phyloP scores from a whole-genome alignment of 2,329 filamentous ascomycete genomes.

The Aspergillus texensis region DNA sequence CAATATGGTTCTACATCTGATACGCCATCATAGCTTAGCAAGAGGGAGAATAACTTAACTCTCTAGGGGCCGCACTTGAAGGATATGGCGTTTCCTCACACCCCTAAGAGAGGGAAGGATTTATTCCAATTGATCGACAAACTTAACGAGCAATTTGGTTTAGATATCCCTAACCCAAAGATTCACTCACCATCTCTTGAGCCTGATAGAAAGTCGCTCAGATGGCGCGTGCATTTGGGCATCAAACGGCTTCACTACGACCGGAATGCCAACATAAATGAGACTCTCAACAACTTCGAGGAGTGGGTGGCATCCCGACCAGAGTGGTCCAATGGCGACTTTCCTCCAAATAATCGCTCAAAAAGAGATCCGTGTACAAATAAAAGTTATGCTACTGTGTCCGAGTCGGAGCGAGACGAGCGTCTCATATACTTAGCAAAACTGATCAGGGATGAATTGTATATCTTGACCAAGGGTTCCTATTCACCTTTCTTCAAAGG shows the following conservation, averaged over 20 bases:
- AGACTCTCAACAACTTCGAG: constrained; percentile 33
- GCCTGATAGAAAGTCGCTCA: constrained; percentile 17
- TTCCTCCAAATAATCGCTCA: constrained; percentile 20
- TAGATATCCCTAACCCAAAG: constrained; percentile 35
- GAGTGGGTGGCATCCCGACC: constrained; percentile 30
- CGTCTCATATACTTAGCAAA: constrained; percentile 32
- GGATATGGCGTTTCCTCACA: constrained; percentile 19
- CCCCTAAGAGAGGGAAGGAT: constrained; percentile 28
- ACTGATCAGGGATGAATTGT: constrained; percentile 37
- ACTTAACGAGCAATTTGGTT: constrained; percentile 38
- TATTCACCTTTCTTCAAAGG: constrained; percentile 8
- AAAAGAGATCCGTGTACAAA: constrained; percentile 11
- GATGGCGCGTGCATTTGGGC: constrained; percentile 29
- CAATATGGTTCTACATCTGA: not conserved
- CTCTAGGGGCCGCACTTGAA: not conserved
- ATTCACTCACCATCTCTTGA: constrained; percentile 23
- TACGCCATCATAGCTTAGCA: not conserved
- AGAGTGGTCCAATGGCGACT: constrained; percentile 1
- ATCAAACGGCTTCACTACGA: constrained; percentile 36
- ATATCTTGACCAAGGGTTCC: constrained; percentile 29
- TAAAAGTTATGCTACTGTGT: constrained; percentile 10
- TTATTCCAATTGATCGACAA: constrained; percentile 31
- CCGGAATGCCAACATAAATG: constrained; percentile 24
- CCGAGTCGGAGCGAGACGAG: constrained; percentile 24
- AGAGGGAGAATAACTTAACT: not conserved